Evolutionary conservation across 306 rosid species (phyloP).

Genomic region (Lathyrus aphaca): DNA sequence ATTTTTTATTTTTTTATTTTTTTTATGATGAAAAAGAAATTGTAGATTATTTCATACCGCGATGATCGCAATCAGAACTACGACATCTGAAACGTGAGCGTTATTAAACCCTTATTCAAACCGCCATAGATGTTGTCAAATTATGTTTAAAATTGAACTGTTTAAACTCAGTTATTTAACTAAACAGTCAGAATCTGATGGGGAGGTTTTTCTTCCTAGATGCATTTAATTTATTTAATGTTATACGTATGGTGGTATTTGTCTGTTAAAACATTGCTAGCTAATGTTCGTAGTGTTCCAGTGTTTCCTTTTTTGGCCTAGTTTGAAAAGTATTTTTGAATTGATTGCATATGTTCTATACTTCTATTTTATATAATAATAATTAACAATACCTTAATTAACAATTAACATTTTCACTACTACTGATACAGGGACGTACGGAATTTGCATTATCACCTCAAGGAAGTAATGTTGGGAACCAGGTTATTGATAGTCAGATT

Average conservation of each 20-base stretch:
- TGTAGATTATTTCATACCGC: no score
- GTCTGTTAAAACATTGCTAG: neutral
- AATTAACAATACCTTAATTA: slow-evolving; percentile 6
- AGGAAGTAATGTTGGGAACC: slow-evolving; percentile 58
- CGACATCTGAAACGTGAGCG: no score
- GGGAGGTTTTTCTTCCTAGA: slow-evolving; percentile 4
- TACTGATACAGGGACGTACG: slow-evolving; percentile 51
- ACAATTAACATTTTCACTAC: slow-evolving; percentile 28
- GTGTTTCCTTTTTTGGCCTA: neutral
- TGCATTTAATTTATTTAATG: slow-evolving; percentile 15
- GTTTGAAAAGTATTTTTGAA: slow-evolving; percentile 23
- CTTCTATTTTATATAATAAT: neutral
- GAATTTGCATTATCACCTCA: slow-evolving; percentile 59
- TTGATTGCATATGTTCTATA: slow-evolving; percentile 31
- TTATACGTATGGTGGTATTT: neutral
- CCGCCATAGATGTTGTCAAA: no score
- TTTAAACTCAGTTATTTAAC: neutral
- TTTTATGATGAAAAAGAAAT: no score
- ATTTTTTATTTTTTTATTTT: no score
- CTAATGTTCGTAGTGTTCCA: neutral
- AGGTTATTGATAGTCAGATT: slow-evolving; percentile 51
- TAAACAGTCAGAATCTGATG: neutral
- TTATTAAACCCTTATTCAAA: no score
- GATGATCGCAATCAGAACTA: no score
- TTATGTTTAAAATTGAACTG: slow-evolving; percentile 17